phyloP scores from a whole-genome alignment of 2,329 filamentous ascomycete genomes.

The Gnomoniopsis smithogilvyi region DNA sequence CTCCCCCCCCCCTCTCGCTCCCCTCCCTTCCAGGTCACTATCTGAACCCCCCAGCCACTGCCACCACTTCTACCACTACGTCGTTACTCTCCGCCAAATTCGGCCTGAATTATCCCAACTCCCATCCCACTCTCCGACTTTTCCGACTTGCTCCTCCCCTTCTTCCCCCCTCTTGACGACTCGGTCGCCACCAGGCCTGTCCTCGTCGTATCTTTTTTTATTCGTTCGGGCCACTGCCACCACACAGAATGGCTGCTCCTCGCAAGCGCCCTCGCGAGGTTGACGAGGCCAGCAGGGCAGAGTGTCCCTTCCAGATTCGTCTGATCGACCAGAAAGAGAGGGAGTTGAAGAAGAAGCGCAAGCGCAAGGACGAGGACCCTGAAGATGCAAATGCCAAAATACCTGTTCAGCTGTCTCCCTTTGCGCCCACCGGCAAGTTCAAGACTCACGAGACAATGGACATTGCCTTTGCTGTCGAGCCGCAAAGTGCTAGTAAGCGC shows the following conservation, averaged over 20 bases:
- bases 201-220: constrained; percentile 11
- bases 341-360: constrained; percentile 44
- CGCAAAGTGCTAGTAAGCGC: constrained; percentile 36
- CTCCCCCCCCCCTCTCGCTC: neutral
- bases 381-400: constrained; percentile 42
- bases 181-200: neutral
- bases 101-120: neutral
- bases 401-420: constrained; percentile 50
- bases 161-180: neutral
- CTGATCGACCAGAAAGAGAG: constrained; percentile 44
- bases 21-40: constrained; percentile 7
- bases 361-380: constrained; percentile 40
- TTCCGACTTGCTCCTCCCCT: neutral
- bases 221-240: constrained; percentile 24
- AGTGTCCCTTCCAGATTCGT: constrained; percentile 51
- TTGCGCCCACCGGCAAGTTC: constrained; percentile 52
- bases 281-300: constrained; percentile 48
- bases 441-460: constrained; percentile 53
- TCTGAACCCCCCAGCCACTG: constrained; percentile 1
- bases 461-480: constrained; percentile 51
- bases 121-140: neutral
- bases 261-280: constrained; percentile 51
- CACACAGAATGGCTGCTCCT: constrained; percentile 33
- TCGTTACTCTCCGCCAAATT: neutral
- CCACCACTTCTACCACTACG: neutral